These are phyloP conservation scores for Hypoxylon sp. DNA, from an alignment of 2,329 filamentous ascomycete species.

Conservation along the genomic window DNA sequence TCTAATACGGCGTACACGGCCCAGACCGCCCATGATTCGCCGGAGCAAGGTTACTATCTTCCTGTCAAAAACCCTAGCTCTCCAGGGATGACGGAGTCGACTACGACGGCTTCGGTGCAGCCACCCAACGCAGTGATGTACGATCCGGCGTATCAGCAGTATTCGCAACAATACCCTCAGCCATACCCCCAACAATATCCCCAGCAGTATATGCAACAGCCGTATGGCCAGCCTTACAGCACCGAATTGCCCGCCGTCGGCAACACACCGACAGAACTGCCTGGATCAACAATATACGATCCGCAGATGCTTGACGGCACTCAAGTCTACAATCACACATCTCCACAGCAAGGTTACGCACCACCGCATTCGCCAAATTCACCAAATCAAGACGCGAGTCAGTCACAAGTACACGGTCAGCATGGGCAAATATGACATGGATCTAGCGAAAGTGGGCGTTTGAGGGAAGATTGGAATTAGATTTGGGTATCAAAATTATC, in stretches of 20 bases:
- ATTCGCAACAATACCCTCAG: conserved; percentile 16
- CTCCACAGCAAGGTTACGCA: conserved; percentile 16
- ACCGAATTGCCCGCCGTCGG: conserved; percentile 42
- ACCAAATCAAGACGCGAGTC: conserved; percentile 6
- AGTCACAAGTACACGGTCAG: conserved; percentile 16
- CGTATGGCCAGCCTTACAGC: conserved; percentile 43
- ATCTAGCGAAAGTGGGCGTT: conserved; percentile 13
- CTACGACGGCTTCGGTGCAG: conserved; percentile 30
- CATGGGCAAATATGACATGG: conserved; percentile 20
- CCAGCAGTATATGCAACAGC: conserved; percentile 39
- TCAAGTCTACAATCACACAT: conserved; percentile 19
- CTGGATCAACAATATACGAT: conserved; percentile 34
- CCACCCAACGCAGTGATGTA: conserved; percentile 32
- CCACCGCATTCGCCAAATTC: conserved; percentile 23
- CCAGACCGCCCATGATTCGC: conserved; percentile 22
- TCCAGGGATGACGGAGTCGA: conserved; percentile 31
- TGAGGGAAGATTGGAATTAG: conserved; percentile 18
- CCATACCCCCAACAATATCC: conserved; percentile 42
- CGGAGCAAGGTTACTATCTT: conserved; percentile 46
- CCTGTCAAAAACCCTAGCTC: conserved; percentile 44
- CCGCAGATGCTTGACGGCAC: conserved; percentile 38
- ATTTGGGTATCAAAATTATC: conserved; percentile 13
- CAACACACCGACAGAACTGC: conserved; percentile 38
- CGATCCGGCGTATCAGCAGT: conserved; percentile 22
- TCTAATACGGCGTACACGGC: conserved; percentile 11